Evolutionary conservation across 177 flowering plant genomes (phyloP).

Genomic region (Vitis hybrid): DNA sequence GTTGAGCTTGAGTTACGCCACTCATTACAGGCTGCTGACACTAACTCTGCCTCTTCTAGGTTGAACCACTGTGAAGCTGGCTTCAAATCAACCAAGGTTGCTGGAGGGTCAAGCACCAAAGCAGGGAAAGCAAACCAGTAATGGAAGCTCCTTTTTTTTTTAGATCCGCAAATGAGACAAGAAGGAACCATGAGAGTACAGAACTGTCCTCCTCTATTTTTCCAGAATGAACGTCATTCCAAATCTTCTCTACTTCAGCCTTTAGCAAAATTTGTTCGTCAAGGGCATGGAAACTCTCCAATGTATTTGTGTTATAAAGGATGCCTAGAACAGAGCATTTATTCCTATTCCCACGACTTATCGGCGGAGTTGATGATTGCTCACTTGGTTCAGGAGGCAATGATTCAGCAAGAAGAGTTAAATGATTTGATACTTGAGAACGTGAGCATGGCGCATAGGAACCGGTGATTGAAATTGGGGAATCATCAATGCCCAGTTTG

Average conservation of each 20-base stretch:
- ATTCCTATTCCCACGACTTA: constrained; percentile 62
- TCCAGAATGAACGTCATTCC: constrained; percentile 88
- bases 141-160: constrained; percentile 89
- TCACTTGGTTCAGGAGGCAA: constrained; percentile 64
- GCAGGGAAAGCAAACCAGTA: constrained; percentile 99
- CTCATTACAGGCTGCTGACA: constrained; percentile 78
- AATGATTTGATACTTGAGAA: constrained; percentile 69
- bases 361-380: constrained; percentile 27
- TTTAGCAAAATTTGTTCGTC: constrained; percentile 66
- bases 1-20: constrained; percentile 84
- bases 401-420: constrained; percentile 82
- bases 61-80: constrained; percentile 80
- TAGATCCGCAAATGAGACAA: constrained; percentile 90
- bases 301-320: constrained; percentile 83
- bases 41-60: constrained; percentile 72
- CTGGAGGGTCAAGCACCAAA: constrained; percentile 84
- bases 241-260: constrained; percentile 86
- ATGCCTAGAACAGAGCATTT: constrained; percentile 85
- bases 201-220: constrained; percentile 74
- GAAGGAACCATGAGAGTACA: constrained; percentile 77
- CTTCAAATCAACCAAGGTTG: constrained; percentile 52
- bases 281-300: constrained; percentile 74
- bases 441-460: constrained; percentile 91
- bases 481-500: constrained; percentile 79
- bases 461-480: constrained; percentile 81